Evolutionary conservation across 345 rosid species (phyloP).

Genomic region (Syzygium grande): DNA sequence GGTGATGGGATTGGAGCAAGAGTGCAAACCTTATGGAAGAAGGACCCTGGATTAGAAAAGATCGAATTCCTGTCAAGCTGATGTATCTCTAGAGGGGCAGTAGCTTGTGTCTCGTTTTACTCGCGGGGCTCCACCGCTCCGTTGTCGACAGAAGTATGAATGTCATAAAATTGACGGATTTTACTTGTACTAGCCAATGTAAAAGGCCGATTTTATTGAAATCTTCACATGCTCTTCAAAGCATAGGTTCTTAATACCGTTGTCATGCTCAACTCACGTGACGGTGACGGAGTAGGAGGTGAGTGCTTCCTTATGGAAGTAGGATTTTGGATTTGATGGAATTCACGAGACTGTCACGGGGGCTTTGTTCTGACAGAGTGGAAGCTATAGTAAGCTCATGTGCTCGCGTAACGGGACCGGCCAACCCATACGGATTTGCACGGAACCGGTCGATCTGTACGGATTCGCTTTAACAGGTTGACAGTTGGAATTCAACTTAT

Average conservation of each 20-base stretch:
- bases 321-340: neutral
- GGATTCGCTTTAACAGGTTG: neutral
- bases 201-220: too few relatives aligned
- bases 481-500: neutral
- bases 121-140: too few relatives aligned
- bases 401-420: constrained; percentile 8
- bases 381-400: constrained; percentile 13
- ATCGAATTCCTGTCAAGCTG: too few relatives aligned
- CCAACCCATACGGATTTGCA: neutral
- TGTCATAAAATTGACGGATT: too few relatives aligned
- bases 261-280: neutral
- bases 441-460: too few relatives aligned
- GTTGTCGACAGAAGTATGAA: too few relatives aligned
- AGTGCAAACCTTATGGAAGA: too few relatives aligned
- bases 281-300: neutral
- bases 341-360: constrained; percentile 11
- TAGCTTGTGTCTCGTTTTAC: too few relatives aligned
- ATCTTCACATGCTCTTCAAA: neutral
- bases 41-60: too few relatives aligned
- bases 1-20: too few relatives aligned
- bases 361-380: neutral
- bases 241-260: neutral
- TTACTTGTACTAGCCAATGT: too few relatives aligned
- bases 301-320: neutral
- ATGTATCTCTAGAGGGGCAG: too few relatives aligned